Base-by-base conservation (phyloP, 129 eudicot species). In the Solidago caesia region DNA sequence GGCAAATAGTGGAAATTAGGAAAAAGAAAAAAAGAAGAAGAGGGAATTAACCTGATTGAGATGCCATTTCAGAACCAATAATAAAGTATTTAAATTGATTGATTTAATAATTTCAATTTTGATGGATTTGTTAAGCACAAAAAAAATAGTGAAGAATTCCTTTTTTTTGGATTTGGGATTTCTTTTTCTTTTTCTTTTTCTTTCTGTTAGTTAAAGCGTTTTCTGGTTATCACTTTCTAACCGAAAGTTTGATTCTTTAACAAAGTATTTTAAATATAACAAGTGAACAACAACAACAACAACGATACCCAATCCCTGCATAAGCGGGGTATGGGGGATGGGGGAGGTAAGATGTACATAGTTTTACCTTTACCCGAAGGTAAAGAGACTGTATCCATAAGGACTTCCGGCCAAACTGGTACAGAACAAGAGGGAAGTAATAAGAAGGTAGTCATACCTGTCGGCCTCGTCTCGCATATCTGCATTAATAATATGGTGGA, bases 61-160 rank as follows among this genome's bases (percentile, higher is more conserved):
- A 81, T 66, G 81, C 84, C 84, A 81, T 81, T 71, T 57, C 75
- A 45, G 77, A 56, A 64, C 5, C 67, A 56, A 61, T 56, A 70
- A 49, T 48, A 33, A 33, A 33, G 5, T 61, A 12, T 46, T 55
- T 71, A 16, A 57, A 69, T 70, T 81, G 62, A 43, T 70, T 64
- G 66, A 70, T 75, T 70, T 14, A 68, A 53, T 75, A 67, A 75
- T 58, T 52, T 59, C 3, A 45, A 45, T 6, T 65, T 44, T 55
- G 51, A 72, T 67, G 71, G 43, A 42, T 56, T 59, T 68, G 46
- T 68, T 77, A 65, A 10, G 59, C 39, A 33, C 39, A 33, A 3
- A 33, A 3, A 3, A 33, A 33, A 33, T 33, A 3, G 39, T 33
- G 39, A 80, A 66, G 57, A 61, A 71, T 64, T 39, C 47, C 12